A percentile compares a stretch with the other conserved stretches of the same genome.
Evolutionary conservation across 306 rosid genomes (phyloP).

Genomic region (Aeschynomene evenia): DNA sequence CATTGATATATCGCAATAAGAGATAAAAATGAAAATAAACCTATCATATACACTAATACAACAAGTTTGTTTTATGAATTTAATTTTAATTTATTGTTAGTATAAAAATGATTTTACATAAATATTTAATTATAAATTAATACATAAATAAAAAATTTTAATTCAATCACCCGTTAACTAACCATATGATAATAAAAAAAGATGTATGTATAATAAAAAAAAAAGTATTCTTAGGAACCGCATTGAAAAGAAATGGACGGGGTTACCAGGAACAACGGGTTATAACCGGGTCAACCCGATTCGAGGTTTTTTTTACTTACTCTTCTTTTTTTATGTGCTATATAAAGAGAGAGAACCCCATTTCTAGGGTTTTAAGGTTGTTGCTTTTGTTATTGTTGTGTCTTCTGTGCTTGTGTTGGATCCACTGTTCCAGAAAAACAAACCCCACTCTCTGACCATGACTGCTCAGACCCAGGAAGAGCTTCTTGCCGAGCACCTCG

Average conservation of each 20-base stretch:
- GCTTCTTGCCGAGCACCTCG: slow-evolving; percentile 45
- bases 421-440: background rate
- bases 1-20: no score
- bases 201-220: no score
- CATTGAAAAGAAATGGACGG: slow-evolving; percentile 6
- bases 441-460: slow-evolving; percentile 18
- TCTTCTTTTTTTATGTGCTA: no score
- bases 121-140: no score
- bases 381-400: background rate
- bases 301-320: background rate
- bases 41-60: no score
- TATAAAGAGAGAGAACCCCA: background rate
- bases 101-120: no score
- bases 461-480: slow-evolving; percentile 47
- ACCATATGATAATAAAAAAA: no score
- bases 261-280: background rate
- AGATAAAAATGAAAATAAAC: no score
- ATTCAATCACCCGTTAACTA: no score
- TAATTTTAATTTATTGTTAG: no score
- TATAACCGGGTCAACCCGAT: slow-evolving; percentile 31
- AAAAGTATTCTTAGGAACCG: background rate
- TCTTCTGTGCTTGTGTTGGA: background rate
- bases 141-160: no score
- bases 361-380: slow-evolving; percentile 41
- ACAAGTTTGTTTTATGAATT: no score